Evolutionary conservation across 352 stramenopile species (phyloP), one percentile per base, ranked within the genome.

Genomic region (Globisporangium alternatum): DNA sequence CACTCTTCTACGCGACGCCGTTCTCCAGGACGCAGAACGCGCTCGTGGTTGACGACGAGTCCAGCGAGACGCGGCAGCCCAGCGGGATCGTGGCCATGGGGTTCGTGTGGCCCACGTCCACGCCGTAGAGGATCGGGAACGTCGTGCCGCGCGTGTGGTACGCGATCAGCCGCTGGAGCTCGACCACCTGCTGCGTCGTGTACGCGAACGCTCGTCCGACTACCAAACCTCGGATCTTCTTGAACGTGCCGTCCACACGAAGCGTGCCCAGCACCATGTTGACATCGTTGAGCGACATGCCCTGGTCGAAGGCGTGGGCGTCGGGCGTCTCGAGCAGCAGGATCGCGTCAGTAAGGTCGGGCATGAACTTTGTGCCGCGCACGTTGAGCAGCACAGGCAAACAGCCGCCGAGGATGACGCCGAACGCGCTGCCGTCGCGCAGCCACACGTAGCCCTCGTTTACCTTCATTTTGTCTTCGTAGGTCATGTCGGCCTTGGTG

Each of bases 81-180:
- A 90, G 65, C 19, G 80, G 74, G 39, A 86, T 72, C 5, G 78
- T 89, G 22, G 72, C 66, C 43, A 86, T 72, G 5, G 78, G 81
- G 78, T 87, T 83, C 10, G 82, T 88, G 65, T 89, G 75, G 4
- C 78, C 74, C 9, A 69, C 71, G 56, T 89, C 78, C 28, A 88
- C 60, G 51, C 78, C 78, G 66, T 88, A 89, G 5, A 88, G 35
- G 60, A 89, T 85, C 31, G 80, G 81, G 61, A 86, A 89, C 21
- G 15, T 66, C 2, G 49, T 68, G 54, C 48, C 76, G 12, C 77
- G 68, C 22, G 79, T 89, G 69, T 88, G 81, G 66, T 86, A 81
- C 48, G 68, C 41, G 25, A 90, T 55, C 8, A 89, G 66, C 2
- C 74, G 67, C 43, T 83, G 68, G 6, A 88, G 64, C 67, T 89